Evolutionary conservation across 345 rosid genomes (phyloP), one percentile per base, ranked within the genome.

Genomic region (Eucalyptus fibrosa): DNA sequence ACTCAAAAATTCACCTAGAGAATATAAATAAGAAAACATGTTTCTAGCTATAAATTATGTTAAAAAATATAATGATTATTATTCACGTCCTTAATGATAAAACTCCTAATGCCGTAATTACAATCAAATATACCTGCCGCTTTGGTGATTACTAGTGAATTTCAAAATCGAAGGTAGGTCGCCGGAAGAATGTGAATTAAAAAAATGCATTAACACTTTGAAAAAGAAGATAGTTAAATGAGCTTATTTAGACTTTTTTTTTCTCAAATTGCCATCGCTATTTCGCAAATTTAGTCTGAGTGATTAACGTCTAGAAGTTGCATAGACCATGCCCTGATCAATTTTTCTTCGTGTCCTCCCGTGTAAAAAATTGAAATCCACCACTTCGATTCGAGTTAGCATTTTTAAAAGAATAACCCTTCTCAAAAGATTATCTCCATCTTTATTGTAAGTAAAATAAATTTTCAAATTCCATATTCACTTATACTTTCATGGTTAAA

Each of bases 211-310:
- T 28, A 55, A 23, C 60, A 2, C n/a, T 26, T 12, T 26, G 5
- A 67, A 67, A 32, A 67, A 16, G 6, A 32, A n/a, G 6, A n/a
- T n/a, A 60, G n/a, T 60, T 60, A 26, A 60, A 5, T 67, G 3
- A 14, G 5, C 23, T 32, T 67, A 8, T 7, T 16, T 8, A n/a
- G 40, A 32, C 9, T 4, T n/a, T n/a, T 67, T n/a, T 4, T 32
- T 16, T 32, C 23, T 67, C 1, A 2, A 67, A 7, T 8, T 3
- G 2, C 21, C 40, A 16, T 16, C 23, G 7, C 1, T 4, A n/a
- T 32, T 16, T n/a, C 18, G 2, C 40, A 32, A 67, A 15, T 67
- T 32, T 16, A 67, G 6, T 32, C 28, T 32, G 72, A 32, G 21
- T 67, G 77, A 24, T 15, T 8, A 67, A 5, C 40, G 0, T n/a